Evolutionary conservation across 768 basidiomycete species (phyloP).

Genomic region (Boletus subparvulus): DNA sequence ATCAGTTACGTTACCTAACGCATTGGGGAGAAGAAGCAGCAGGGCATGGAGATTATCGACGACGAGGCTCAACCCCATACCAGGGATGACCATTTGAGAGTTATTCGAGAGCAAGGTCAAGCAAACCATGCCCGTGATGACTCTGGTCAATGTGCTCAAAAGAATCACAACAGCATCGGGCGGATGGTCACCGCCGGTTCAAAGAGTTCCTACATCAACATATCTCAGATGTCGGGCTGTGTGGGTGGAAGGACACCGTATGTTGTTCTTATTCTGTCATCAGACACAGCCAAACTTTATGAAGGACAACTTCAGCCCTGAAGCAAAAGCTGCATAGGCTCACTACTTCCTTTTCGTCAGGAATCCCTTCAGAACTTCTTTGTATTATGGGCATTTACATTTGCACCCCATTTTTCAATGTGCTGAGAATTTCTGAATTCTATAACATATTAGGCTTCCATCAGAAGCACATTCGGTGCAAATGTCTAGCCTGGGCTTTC

Average conservation of each 20-base stretch:
- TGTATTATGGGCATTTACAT: too few species aligned
- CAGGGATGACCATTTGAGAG: constrained; percentile 99
- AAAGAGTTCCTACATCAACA: constrained; percentile 99
- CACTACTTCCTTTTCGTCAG: too few species aligned
- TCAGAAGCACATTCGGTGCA: too few species aligned
- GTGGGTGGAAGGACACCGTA: constrained; percentile 99
- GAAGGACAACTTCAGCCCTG: constrained; percentile 97
- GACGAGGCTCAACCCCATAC: constrained; percentile 85
- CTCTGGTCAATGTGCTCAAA: constrained; percentile 95
- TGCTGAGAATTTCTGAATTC: too few species aligned
- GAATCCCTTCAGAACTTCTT: too few species aligned
- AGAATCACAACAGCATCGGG: constrained; percentile 97
- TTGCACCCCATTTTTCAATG: too few species aligned
- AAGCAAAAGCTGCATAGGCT: too few species aligned
- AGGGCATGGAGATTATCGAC: constrained; percentile 74
- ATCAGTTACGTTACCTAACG: constrained; percentile 84
- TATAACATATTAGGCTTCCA: too few species aligned
- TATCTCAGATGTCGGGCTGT: constrained; percentile 99
- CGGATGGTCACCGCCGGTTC: constrained; percentile 99
- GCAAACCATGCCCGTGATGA: constrained; percentile 88
- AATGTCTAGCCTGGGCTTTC: too few species aligned
- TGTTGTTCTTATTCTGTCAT: constrained; percentile 97
- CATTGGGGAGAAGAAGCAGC: constrained; percentile 76
- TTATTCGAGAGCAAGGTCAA: constrained; percentile 95
- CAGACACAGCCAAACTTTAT: constrained; percentile 96